A percentile compares a stretch with the other conserved stretches of the same genome.
Evolutionary conservation across 176 grass and related monocot genomes (phyloP).

Genomic region (Eleusine coracana): DNA sequence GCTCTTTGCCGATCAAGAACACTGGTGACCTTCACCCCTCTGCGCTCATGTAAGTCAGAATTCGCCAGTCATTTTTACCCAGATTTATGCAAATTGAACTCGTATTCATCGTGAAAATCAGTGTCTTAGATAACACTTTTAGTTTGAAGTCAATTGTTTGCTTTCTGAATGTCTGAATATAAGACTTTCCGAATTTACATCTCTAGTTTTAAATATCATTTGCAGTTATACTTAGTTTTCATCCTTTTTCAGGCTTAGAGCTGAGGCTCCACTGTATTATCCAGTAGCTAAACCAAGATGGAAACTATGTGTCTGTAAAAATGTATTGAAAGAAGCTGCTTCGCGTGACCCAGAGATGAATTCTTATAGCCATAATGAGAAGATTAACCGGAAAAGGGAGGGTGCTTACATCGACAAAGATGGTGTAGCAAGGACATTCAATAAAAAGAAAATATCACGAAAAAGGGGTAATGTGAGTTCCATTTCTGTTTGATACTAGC

Average conservation of each 20-base stretch:
- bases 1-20: background rate
- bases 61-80: background rate
- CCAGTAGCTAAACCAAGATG: conserved; percentile 38
- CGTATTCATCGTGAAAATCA: background rate
- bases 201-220: background rate
- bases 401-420: conserved; percentile 80
- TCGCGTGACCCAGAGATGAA: conserved; percentile 30
- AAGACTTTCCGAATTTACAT: background rate
- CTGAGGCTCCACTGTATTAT: conserved; percentile 41
- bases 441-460: conserved; percentile 74
- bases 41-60: conserved; percentile 37
- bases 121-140: background rate
- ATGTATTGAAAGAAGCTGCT: conserved; percentile 19
- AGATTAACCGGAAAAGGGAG: conserved; percentile 42
- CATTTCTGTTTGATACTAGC: background rate
- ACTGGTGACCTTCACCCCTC: background rate
- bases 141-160: background rate
- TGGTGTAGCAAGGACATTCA: conserved; percentile 54
- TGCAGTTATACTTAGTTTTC: conserved; percentile 15
- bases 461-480: conserved; percentile 62
- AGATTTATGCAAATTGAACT: background rate
- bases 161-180: conserved; percentile 10
- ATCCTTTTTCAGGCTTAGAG: conserved; percentile 54
- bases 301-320: conserved; percentile 40
- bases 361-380: conserved; percentile 29